These are phyloP conservation scores for Oldenlandia corymbosa DNA, from an alignment of 257 asterid genomes.

Conservation along the genomic window DNA sequence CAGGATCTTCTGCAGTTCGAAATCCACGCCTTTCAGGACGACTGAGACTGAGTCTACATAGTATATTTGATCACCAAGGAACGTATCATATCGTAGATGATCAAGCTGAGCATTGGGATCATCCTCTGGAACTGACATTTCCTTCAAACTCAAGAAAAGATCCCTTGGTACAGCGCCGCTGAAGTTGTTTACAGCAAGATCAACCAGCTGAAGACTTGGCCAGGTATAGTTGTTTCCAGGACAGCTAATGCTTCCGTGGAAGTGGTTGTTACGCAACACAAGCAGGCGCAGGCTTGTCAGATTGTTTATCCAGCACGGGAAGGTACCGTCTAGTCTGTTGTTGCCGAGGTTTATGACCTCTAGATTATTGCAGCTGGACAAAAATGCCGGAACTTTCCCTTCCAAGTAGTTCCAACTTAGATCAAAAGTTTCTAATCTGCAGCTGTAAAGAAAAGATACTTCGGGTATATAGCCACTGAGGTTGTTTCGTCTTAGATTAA, in stretches of 20 bases:
- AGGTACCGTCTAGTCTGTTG: conserved; percentile 23
- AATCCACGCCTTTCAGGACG: conserved; percentile 24
- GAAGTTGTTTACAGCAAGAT: conserved; percentile 51
- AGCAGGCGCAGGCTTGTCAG: conserved; percentile 44
- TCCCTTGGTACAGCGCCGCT: conserved; percentile 28
- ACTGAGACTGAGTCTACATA: conserved; percentile 28
- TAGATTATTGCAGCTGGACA: conserved; percentile 34
- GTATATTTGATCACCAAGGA: not conserved
- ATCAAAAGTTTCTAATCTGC: conserved; percentile 39
- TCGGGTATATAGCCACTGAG: conserved; percentile 36
- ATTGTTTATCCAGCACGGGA: conserved; percentile 29
- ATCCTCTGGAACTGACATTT: conserved; percentile 30
- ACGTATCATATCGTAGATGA: conserved; percentile 16
- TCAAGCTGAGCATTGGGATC: conserved; percentile 5
- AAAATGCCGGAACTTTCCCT: conserved; percentile 40
- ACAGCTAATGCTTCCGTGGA: conserved; percentile 42
- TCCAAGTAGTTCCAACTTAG: conserved; percentile 33
- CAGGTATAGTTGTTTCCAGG: conserved; percentile 26
- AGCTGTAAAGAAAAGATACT: conserved; percentile 19
- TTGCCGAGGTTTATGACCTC: conserved; percentile 37
- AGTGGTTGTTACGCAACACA: conserved; percentile 41
- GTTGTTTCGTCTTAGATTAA: conserved; percentile 41
- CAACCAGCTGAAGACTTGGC: conserved; percentile 61
- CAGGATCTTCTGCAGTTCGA: conserved; percentile 21
- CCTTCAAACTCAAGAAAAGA: conserved; percentile 36